Evolutionary conservation across 139 green algal species (phyloP).

Genomic region (Chlorella sp.): DNA sequence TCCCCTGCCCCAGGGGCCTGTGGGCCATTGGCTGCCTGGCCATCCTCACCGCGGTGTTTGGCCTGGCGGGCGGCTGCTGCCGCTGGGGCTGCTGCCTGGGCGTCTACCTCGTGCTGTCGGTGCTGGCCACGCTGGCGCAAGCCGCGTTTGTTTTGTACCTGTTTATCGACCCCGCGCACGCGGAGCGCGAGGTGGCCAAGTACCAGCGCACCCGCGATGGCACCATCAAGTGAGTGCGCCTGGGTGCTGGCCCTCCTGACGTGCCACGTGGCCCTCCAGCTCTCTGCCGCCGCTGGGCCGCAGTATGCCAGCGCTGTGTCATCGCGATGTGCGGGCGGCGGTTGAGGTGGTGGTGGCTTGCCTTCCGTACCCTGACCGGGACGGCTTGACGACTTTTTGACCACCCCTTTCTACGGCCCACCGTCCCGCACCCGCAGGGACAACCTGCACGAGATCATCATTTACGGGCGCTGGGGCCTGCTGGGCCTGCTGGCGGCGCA

Average conservation of each 20-base stretch:
- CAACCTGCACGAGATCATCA: constrained; percentile 35
- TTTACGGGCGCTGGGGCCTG: constrained; percentile 40
- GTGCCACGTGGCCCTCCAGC: too few species aligned
- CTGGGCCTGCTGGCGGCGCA: constrained; percentile 45
- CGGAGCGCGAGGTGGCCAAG: constrained; percentile 11
- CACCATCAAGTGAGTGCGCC: constrained; percentile 10
- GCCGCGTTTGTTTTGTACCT: constrained; percentile 41
- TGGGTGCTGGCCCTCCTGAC: too few species aligned
- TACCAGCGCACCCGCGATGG: neutral
- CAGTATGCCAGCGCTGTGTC: too few species aligned
- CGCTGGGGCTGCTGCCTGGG: constrained; percentile 42
- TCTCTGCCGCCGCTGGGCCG: too few species aligned
- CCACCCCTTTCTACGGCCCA: neutral
- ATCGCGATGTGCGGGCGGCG: too few species aligned
- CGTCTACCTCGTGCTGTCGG: constrained; percentile 26
- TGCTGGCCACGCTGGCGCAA: constrained; percentile 30
- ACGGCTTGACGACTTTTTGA: too few species aligned
- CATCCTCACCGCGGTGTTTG: constrained; percentile 28
- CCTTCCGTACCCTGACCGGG: too few species aligned
- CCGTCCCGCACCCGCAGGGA: neutral
- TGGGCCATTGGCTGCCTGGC: constrained; percentile 41
- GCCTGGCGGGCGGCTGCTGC: constrained; percentile 23
- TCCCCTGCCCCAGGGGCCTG: constrained; percentile 23
- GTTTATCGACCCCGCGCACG: constrained; percentile 41
- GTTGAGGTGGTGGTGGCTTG: too few species aligned